These are phyloP conservation scores for Henningerozyma blattae DNA, from an alignment of 805 yeast species.

Conservation along the genomic window DNA sequence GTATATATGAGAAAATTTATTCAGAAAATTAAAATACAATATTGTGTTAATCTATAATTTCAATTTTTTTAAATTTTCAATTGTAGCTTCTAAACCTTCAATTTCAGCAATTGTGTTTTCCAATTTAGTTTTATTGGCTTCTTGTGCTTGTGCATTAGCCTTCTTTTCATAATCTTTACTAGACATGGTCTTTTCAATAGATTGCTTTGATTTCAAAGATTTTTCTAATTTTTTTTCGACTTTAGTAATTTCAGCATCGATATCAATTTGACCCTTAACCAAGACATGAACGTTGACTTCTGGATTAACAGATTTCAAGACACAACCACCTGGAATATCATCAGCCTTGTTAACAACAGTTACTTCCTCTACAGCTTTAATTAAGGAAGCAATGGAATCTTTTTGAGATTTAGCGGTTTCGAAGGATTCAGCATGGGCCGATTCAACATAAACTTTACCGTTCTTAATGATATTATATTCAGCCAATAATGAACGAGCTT, in stretches of 20 bases:
- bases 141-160: conserved; percentile 75
- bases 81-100: conserved; percentile 79
- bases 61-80: conserved; percentile 70
- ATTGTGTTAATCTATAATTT: conserved; percentile 31
- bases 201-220: conserved; percentile 44
- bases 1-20: neutral
- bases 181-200: conserved; percentile 56
- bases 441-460: conserved; percentile 76
- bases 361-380: conserved; percentile 77
- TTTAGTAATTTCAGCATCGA: conserved; percentile 82
- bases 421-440: conserved; percentile 33
- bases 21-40: neutral
- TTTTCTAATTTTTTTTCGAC: conserved; percentile 65
- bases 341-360: conserved; percentile 45
- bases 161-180: conserved; percentile 74
- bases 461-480: conserved; percentile 84
- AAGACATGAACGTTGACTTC: conserved; percentile 77
- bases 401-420: conserved; percentile 56
- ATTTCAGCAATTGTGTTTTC: conserved; percentile 75
- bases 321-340: conserved; percentile 80
- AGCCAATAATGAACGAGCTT: conserved; percentile 82
- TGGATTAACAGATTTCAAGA: conserved; percentile 68
- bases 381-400: conserved; percentile 79
- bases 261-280: conserved; percentile 89
- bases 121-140: conserved; percentile 53